Base-by-base conservation (phyloP, 1,284 basidiomycete genomes). In the Marasmius fiardii region DNA sequence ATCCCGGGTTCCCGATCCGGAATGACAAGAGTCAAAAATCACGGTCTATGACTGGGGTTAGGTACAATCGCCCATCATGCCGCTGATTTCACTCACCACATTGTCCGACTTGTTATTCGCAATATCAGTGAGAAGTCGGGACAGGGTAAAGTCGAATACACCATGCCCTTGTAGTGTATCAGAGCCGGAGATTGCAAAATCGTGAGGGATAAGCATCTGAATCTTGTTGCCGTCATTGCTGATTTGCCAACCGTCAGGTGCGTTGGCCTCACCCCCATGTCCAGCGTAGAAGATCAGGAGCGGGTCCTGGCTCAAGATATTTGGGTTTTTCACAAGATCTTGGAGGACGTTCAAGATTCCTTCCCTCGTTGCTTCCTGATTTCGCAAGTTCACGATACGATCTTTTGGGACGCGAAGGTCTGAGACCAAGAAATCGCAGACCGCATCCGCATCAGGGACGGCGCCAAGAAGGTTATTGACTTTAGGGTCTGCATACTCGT, bases 241-340 rank as follows among this genome's bases (percentile, higher is more conserved):
- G n/a, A n/a, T n/a, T n/a, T n/a, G n/a, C n/a, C n/a, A n/a, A n/a
- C n/a, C n/a, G n/a, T n/a, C n/a, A n/a, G 52, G 52, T 54, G 55
- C 56, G 18, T 52, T 54, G 18, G 33, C 43, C 48, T 63, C 58
- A 14, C 57, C 52, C 1, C 68, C 68, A 49, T 70, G 66, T 0
- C 68, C 68, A 31, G 68, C 65, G 47, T 62, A 70, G 53, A 56
- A 69, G 34, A 70, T 65, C 3, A 69, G 26, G n/a, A 70, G 67
- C 0, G 67, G 62, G 53, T 68, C 65, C 10, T 58, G 61, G 4
- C 51, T 37, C 10, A 58, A 5, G 33, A 69, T 65, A 0, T 45
- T 44, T 4, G 35, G n/a, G 44, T 66, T 59, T 1, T 41, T 39
- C 2, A 28, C 28, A 7, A 69, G 47, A 4, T 20, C n/a, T 7